Percentiles rank a stretch among this genome's conserved stretches.
These are phyloP conservation scores for Serpula lacrymans DNA, from an alignment of 768 basidiomycete species.

Conservation along the genomic window DNA sequence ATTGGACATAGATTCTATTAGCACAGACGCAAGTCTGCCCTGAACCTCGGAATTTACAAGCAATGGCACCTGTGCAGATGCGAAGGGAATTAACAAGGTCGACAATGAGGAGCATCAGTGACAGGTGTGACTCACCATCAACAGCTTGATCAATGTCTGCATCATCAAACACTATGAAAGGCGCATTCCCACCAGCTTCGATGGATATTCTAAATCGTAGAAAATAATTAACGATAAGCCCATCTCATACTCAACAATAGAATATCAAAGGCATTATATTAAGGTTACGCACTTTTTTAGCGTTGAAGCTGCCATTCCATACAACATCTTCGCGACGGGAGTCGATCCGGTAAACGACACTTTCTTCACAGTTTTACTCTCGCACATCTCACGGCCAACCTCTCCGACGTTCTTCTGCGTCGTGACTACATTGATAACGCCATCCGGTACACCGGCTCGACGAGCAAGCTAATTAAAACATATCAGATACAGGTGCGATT, in stretches of 20 bases:
- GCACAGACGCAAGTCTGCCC: slow-evolving; percentile 89
- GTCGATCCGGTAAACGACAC: slow-evolving; percentile 92
- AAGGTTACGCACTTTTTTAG: slow-evolving; percentile 66
- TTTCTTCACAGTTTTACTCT: slow-evolving; percentile 82
- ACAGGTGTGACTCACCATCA: slow-evolving; percentile 47
- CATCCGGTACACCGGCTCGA: slow-evolving; percentile 91
- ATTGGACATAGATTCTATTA: slow-evolving; percentile 92
- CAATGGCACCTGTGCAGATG: slow-evolving; percentile 52
- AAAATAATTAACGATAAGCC: slow-evolving; percentile 5
- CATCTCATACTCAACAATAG: not conserved
- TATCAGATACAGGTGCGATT: not conserved
- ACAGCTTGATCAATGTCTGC: slow-evolving; percentile 93
- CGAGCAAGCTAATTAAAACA: slow-evolving; percentile 54
- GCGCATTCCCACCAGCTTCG: slow-evolving; percentile 92
- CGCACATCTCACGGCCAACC: slow-evolving; percentile 94
- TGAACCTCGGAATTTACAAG: slow-evolving; percentile 75
- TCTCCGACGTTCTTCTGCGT: slow-evolving; percentile 79
- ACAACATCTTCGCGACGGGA: slow-evolving; percentile 71
- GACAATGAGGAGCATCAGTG: not conserved
- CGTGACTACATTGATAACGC: slow-evolving; percentile 93
- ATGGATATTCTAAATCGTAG: slow-evolving; percentile 50
- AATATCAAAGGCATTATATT: not conserved
- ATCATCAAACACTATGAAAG: slow-evolving; percentile 97
- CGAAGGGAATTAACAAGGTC: slow-evolving; percentile 1
- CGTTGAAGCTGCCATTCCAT: slow-evolving; percentile 68